These are phyloP conservation scores for Parathielavia hyrcaniae DNA, from an alignment of 495 filamentous ascomycete species.

Conservation along the genomic window DNA sequence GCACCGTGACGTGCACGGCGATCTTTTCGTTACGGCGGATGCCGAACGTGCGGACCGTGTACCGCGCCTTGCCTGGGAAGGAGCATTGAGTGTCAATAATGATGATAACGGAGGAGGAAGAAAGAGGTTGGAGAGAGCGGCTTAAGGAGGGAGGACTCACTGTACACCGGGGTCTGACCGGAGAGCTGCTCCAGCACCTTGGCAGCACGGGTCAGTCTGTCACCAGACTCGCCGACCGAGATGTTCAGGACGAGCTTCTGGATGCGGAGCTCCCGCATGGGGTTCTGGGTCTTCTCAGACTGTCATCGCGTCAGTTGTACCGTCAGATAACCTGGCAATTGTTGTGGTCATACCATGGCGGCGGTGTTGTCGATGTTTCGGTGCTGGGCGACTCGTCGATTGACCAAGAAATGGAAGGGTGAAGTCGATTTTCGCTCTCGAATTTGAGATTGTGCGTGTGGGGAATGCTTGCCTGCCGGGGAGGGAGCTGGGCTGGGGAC, in stretches of 20 bases:
- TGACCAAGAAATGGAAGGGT: conserved; percentile 16
- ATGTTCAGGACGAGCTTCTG: conserved; percentile 99
- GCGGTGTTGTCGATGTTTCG: conserved; percentile 28
- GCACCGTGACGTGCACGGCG: conserved; percentile 97
- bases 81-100: neutral
- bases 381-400: conserved; percentile 19
- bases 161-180: conserved; percentile 99
- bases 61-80: conserved; percentile 86
- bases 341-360: conserved; percentile 25
- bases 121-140: neutral
- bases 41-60: conserved; percentile 99
- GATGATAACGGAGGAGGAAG: neutral
- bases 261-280: conserved; percentile 99
- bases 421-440: conserved; percentile 25
- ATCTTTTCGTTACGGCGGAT: conserved; percentile 99
- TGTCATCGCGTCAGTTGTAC: conserved; percentile 29
- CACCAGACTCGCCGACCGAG: conserved; percentile 99
- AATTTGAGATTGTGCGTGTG: conserved; percentile 32
- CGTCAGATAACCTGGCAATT: neutral
- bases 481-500: conserved; percentile 27
- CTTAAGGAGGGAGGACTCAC: conserved; percentile 44
- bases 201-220: conserved; percentile 98
- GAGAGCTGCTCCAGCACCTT: conserved; percentile 99
- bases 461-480: conserved; percentile 12
- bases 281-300: conserved; percentile 80